phyloP scores from a whole-genome alignment of 768 basidiomycete genomes.

The Boletus coccyginus region DNA sequence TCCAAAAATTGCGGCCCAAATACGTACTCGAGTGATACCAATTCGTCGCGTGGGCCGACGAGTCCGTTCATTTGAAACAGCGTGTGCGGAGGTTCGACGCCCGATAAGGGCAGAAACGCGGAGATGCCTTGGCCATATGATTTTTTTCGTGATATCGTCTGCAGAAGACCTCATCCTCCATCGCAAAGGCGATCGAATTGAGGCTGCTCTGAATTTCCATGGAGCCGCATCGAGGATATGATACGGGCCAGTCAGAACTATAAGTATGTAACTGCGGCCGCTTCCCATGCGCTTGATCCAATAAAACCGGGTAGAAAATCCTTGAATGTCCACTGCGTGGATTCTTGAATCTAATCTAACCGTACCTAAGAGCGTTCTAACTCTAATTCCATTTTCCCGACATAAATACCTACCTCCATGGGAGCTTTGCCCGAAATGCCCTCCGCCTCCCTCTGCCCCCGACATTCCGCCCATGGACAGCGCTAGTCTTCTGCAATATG shows the following conservation, averaged over 20 bases:
- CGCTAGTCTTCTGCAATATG: constrained; percentile 18
- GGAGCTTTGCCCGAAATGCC: constrained; percentile 26
- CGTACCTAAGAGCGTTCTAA: constrained; percentile 21
- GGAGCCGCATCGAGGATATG: neutral
- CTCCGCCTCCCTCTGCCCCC: constrained; percentile 20
- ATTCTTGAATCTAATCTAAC: constrained; percentile 29
- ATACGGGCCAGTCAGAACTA: neutral
- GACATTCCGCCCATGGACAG: constrained; percentile 27
- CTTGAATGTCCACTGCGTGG: constrained; percentile 18
- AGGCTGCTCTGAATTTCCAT: constrained; percentile 11
- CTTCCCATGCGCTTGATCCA: constrained; percentile 6
- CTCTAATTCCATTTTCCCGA: constrained; percentile 30
- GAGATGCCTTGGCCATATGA: constrained; percentile 25
- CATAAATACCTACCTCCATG: constrained; percentile 33
- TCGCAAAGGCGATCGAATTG: constrained; percentile 5
- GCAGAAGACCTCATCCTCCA: constrained; percentile 17
- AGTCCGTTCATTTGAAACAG: constrained; percentile 29
- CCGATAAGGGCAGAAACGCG: constrained; percentile 23
- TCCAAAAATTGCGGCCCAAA: constrained; percentile 9
- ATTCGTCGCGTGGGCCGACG: constrained; percentile 18
- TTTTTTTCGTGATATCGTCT: constrained; percentile 6
- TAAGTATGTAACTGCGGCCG: neutral
- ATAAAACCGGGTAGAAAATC: constrained; percentile 5
- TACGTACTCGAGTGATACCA: constrained; percentile 15
- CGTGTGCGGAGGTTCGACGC: constrained; percentile 30